Percentiles rank a stretch among this genome's conserved stretches.
Evolutionary conservation across 805 yeast species (phyloP).

Genomic region (Ogataea salicorniae): DNA sequence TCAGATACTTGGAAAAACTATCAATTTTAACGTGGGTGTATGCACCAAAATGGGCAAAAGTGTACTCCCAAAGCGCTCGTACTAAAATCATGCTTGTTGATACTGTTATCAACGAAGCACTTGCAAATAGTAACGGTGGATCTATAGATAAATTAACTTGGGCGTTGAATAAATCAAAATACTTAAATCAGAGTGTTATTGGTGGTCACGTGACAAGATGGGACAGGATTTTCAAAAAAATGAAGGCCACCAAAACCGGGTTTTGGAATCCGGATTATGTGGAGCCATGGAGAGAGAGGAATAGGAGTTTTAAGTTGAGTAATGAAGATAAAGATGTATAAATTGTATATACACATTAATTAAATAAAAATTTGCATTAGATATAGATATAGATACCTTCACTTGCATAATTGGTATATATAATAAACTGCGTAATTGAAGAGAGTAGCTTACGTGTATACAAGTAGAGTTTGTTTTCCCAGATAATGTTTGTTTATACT

Average conservation of each 20-base stretch:
- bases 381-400: too few species aligned
- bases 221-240: conserved; percentile 16
- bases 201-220: conserved; percentile 15
- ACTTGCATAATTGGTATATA: too few species aligned
- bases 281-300: not conserved
- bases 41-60: conserved; percentile 7
- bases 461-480: too few species aligned
- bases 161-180: conserved; percentile 20
- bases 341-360: too few species aligned
- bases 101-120: conserved; percentile 18
- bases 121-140: conserved; percentile 14
- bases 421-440: too few species aligned
- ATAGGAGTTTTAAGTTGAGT: too few species aligned
- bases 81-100: conserved; percentile 17
- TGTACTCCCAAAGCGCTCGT: conserved; percentile 11
- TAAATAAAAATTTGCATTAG: too few species aligned
- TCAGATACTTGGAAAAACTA: conserved; percentile 21
- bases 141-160: conserved; percentile 18
- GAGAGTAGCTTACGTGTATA: too few species aligned
- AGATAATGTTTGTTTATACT: too few species aligned
- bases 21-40: conserved; percentile 13
- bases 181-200: conserved; percentile 1
- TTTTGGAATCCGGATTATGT: conserved; percentile 18
- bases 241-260: conserved; percentile 20
- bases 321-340: too few species aligned